A percentile compares a stretch with the other conserved stretches of the same genome.
These are phyloP conservation scores for Lentinula raphanica DNA, from an alignment of 768 basidiomycete genomes.

Conservation along the genomic window DNA sequence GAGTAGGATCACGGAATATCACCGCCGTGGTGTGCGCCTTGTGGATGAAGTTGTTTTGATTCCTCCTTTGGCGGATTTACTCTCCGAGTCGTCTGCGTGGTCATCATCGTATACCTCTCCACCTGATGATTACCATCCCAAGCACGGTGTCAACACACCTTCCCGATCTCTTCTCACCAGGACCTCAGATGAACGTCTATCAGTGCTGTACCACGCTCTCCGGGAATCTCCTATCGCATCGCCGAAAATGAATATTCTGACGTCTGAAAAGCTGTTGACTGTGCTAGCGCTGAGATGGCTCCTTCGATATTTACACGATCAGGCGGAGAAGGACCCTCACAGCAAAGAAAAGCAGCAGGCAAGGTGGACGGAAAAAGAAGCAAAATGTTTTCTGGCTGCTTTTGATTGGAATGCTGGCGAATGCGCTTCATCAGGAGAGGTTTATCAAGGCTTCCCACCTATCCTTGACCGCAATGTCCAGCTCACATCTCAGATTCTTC, in stretches of 20 bases:
- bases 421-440: background rate
- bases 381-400: slow-evolving; percentile 50
- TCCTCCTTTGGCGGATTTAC: slow-evolving; percentile 40
- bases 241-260: background rate
- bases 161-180: slow-evolving; percentile 44
- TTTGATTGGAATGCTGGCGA: slow-evolving; percentile 26
- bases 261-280: slow-evolving; percentile 26
- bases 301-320: slow-evolving; percentile 40
- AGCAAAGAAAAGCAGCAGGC: slow-evolving; percentile 61
- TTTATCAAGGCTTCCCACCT: slow-evolving; percentile 23
- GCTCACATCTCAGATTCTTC: slow-evolving; percentile 57
- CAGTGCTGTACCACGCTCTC: slow-evolving; percentile 50
- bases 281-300: slow-evolving; percentile 65
- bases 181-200: slow-evolving; percentile 45
- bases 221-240: slow-evolving; percentile 9
- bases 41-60: slow-evolving; percentile 54
- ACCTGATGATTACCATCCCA: background rate
- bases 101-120: background rate
- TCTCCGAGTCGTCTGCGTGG: slow-evolving; percentile 34
- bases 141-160: slow-evolving; percentile 15
- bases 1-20: slow-evolving; percentile 11
- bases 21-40: slow-evolving; percentile 64
- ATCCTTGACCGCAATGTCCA: slow-evolving; percentile 61
- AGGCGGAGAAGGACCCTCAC: slow-evolving; percentile 40
- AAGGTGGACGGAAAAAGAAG: slow-evolving; percentile 65